Conservation (phyloP, 148 eudicot species). For the Rhododendron kiyosumense region DNA sequence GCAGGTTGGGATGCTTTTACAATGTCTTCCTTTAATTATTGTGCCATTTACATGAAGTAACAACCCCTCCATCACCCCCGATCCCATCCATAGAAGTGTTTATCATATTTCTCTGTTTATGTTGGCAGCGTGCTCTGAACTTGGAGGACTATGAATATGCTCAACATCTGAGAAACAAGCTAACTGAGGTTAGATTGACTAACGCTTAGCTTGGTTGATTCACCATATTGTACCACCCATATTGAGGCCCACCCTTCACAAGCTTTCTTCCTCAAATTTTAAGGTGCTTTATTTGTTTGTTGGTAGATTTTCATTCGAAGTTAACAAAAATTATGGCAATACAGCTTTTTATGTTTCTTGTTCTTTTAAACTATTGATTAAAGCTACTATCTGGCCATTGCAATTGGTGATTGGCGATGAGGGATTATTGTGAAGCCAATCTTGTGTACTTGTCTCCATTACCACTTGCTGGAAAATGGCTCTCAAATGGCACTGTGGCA, state of each 20-base stretch:
- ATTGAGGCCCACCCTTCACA: neutral
- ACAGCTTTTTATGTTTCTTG: neutral
- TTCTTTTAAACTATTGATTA: neutral
- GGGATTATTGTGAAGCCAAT: neutral
- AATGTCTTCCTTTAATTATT: neutral
- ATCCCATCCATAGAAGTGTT: neutral
- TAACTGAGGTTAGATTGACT: slow-evolving; percentile 65
- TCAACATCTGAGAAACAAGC: slow-evolving; percentile 82
- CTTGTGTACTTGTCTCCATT: neutral
- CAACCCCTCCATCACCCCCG: neutral
- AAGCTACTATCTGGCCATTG: neutral
- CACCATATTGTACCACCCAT: neutral
- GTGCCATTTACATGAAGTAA: neutral
- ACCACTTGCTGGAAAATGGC: neutral
- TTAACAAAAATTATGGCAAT: neutral
- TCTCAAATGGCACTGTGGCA: neutral
- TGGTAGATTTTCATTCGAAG: neutral
- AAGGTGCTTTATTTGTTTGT: neutral
- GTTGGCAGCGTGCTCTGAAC: slow-evolving; percentile 83
- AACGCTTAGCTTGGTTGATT: slow-evolving; percentile 1
- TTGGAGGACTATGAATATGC: slow-evolving; percentile 92
- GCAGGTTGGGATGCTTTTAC: slow-evolving; percentile 49
- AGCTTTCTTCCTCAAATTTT: neutral
- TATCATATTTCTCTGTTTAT: slow-evolving; percentile 7
- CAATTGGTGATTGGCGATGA: neutral